Evolutionary conservation across 345 rosid genomes (phyloP), one percentile per base, ranked within the genome.

Genomic region (Barbarea vulgaris): DNA sequence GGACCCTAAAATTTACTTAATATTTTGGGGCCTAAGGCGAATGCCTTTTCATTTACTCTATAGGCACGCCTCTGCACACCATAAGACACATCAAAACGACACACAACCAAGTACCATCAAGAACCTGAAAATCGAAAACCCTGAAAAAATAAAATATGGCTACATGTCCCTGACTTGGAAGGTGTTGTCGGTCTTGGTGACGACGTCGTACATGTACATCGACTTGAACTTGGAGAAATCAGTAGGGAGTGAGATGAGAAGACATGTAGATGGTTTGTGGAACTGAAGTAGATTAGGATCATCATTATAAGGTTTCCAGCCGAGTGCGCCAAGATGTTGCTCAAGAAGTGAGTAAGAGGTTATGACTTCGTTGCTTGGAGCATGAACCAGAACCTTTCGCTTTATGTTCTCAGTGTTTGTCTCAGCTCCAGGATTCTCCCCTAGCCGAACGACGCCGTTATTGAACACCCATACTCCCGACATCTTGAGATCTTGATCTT

Each of bases 131-230:
- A n/a, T n/a, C n/a, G n/a, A n/a, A n/a, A n/a, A n/a, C n/a, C n/a
- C n/a, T n/a, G n/a, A n/a, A n/a, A n/a, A n/a, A n/a, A n/a, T n/a
- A n/a, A n/a, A n/a, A 27, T 25, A 53, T 52, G 37, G 27, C 37
- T 83, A 86, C 82, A 80, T 67, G 15, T 90, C 89, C 57, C 86
- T 83, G 8, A 93, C 96, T 77, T 90, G 82, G 42, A 93, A 93
- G 71, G 80, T 28, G 76, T 85, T 84, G 8, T 88, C 89, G 67
- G 86, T 90, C 64, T 93, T 88, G 64, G 88, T 89, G 44, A 93
- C 93, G 75, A 93, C 90, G 62, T 93, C 96, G 59, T 77, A 90
- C 98, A 93, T 93, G 77, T 93, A 93, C 77, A 84, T 73, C 81
- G 89, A 66, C 70, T 84, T 88, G 84, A 93, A 83, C 83, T 60